Percentiles rank a stretch among this genome's conserved stretches.
Evolutionary conservation across 495 filamentous ascomycete species (phyloP).

Genomic region (Aspergillus coremiiformis): DNA sequence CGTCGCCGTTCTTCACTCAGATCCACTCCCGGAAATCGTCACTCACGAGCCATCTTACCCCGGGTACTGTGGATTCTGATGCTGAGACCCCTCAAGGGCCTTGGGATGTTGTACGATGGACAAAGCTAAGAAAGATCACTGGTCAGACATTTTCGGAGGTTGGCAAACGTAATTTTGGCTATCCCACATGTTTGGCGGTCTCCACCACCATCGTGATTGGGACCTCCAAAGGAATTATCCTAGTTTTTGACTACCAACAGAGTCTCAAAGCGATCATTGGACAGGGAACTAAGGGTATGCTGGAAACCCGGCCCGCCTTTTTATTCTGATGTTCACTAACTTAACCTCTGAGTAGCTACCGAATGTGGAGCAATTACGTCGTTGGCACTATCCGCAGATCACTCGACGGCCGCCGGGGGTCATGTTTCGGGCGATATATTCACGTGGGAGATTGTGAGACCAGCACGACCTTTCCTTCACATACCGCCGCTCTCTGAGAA

Average conservation of each 20-base stretch:
- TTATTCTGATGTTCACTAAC: not conserved
- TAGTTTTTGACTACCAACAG: conserved; percentile 96
- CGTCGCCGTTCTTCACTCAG: conserved; percentile 72
- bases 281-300: conserved; percentile 81
- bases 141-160: conserved; percentile 90
- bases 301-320: not conserved
- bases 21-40: conserved; percentile 74
- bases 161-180: conserved; percentile 86
- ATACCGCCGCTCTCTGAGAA: conserved; percentile 67
- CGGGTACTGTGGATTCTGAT: conserved; percentile 46
- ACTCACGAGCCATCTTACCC: conserved; percentile 48
- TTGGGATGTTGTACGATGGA: conserved; percentile 97
- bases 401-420: conserved; percentile 81
- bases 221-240: conserved; percentile 85
- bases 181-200: conserved; percentile 83
- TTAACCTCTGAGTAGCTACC: conserved; percentile 49
- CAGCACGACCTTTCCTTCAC: conserved; percentile 78
- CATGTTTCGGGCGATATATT: conserved; percentile 90
- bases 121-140: conserved; percentile 81
- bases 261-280: conserved; percentile 89
- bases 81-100: conserved; percentile 61
- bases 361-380: conserved; percentile 86
- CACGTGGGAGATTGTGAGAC: conserved; percentile 84
- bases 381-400: conserved; percentile 86
- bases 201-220: conserved; percentile 86